Evolutionary conservation across 2,329 filamentous ascomycete species (phyloP).

Genomic region (Trichoderma afroharzianum): DNA sequence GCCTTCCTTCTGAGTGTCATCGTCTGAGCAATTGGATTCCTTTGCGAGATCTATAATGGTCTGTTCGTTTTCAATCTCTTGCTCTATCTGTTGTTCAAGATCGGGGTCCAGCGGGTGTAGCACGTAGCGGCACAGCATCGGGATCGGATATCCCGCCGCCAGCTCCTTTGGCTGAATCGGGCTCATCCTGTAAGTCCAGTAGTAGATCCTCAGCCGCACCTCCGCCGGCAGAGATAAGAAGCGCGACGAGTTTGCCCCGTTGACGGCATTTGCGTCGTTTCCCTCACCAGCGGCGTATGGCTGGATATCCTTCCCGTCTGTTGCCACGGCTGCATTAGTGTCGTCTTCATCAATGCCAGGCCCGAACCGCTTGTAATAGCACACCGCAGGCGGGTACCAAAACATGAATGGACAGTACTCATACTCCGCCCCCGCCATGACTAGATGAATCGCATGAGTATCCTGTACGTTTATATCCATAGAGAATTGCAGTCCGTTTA

Average conservation of each 20-base stretch:
- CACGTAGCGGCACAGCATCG: slow-evolving; percentile 32
- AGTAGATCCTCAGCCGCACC: slow-evolving; percentile 46
- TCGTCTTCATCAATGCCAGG: background rate
- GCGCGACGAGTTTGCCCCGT: background rate
- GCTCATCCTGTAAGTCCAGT: slow-evolving; percentile 37
- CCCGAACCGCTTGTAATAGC: slow-evolving; percentile 8
- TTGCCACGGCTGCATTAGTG: background rate
- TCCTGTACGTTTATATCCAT: background rate
- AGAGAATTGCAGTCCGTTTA: background rate
- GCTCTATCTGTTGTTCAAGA: background rate
- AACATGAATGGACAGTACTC: slow-evolving; percentile 14
- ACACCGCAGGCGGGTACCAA: slow-evolving; percentile 15
- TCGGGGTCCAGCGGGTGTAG: slow-evolving; percentile 24
- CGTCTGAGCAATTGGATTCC: background rate
- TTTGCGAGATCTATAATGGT: background rate
- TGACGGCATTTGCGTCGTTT: background rate
- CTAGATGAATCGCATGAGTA: slow-evolving; percentile 9
- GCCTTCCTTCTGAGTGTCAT: background rate
- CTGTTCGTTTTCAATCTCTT: background rate
- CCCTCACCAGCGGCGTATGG: background rate
- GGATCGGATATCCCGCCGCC: slow-evolving; percentile 39
- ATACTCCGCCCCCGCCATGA: slow-evolving; percentile 4
- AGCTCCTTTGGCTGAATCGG: slow-evolving; percentile 38
- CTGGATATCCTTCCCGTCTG: background rate
- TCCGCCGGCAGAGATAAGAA: slow-evolving; percentile 40